Percentiles rank a stretch among this genome's conserved stretches.
phyloP scores from a whole-genome alignment of 352 stramenopile genomes.

The Phytophthora melonis region DNA sequence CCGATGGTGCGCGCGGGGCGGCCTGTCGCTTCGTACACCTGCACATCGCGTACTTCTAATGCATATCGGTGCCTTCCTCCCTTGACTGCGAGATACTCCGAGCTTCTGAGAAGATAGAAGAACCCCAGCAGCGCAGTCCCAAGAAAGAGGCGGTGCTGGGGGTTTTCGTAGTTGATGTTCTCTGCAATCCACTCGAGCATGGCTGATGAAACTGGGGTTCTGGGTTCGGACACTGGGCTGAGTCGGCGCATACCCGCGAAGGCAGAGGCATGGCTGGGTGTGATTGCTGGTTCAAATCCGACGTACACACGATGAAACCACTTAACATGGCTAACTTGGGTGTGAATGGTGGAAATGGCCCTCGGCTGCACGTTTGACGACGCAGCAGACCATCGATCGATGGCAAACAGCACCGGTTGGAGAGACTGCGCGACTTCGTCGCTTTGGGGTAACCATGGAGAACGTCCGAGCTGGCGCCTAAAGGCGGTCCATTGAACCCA shows the following conservation, averaged over 20 bases:
- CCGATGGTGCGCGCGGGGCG: conserved; percentile 1
- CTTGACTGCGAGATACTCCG: conserved; percentile 23
- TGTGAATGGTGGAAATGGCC: conserved; percentile 1
- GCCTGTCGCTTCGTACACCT: conserved; percentile 11
- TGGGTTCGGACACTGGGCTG: background rate
- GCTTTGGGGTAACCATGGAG: conserved; percentile 16
- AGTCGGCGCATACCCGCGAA: conserved; percentile 13
- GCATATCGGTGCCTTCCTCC: conserved; percentile 11
- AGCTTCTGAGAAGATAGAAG: conserved; percentile 29
- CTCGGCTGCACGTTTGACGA: no score
- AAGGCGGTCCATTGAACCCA: background rate
- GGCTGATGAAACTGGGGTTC: background rate
- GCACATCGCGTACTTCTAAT: conserved; percentile 19
- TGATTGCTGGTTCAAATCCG: conserved; percentile 7
- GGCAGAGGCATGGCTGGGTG: background rate
- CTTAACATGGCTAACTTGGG: conserved; percentile 26
- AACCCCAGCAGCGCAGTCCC: conserved; percentile 42
- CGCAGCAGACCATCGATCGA: conserved; percentile 1
- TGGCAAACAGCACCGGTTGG: conserved; percentile 23
- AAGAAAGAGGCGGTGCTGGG: conserved; percentile 29
- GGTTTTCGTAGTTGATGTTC: conserved; percentile 2
- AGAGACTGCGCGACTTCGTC: conserved; percentile 20
- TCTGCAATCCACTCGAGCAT: conserved; percentile 20
- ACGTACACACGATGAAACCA: conserved; percentile 27
- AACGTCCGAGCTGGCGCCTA: background rate